Base-by-base conservation (phyloP, 352 stramenopile genomes). In the Globisporangium heterothallicum region DNA sequence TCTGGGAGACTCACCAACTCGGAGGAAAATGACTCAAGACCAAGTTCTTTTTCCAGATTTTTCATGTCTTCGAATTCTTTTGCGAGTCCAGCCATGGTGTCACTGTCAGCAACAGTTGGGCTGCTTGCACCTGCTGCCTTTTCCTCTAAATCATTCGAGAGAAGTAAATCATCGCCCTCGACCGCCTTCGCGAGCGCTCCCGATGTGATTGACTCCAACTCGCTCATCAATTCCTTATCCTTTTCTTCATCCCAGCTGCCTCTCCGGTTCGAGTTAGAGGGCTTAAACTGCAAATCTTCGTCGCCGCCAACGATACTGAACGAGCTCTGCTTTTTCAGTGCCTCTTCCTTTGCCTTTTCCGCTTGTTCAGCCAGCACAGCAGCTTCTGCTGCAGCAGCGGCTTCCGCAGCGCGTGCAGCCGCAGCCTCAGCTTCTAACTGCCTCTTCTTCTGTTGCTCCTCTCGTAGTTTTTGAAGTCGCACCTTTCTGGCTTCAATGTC, bases 41-140 rank as follows among this genome's bases (percentile, higher is more conserved):
- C 78, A n/a, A 94, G 70, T 55, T 94, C 83, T 53, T 89, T 81
- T 58, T 93, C 80, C 4, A 93, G 56, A 38, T 79, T 74, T 64
- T 89, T 86, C 63, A 94, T 88, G 24, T 91, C 84, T 22, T 89
- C 77, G 30, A 88, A 88, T 27, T 92, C 78, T 40, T 83, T 73
- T 24, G 72, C 78, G 2, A 91, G 55, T 0, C 69, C 74, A 38
- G 64, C 72, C 16, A 68, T 57, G 0, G 74, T 66, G 34, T 81
- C 68, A 8, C 70, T 64, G 35, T 59, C 53, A 3, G 57, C 22
- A 22, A 30, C 32, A 22, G 42, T 44, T 27, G 48, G 49, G 42
- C 61, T 40, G 14, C 44, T 24, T 2, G 24, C 44, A 14, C 69
- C 48, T 12, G 43, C 48, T 43, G 59, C 35, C 32, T 88, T 86